Base-by-base conservation (phyloP, 2,329 filamentous ascomycete species). In the Fusarium sarcochroum region DNA sequence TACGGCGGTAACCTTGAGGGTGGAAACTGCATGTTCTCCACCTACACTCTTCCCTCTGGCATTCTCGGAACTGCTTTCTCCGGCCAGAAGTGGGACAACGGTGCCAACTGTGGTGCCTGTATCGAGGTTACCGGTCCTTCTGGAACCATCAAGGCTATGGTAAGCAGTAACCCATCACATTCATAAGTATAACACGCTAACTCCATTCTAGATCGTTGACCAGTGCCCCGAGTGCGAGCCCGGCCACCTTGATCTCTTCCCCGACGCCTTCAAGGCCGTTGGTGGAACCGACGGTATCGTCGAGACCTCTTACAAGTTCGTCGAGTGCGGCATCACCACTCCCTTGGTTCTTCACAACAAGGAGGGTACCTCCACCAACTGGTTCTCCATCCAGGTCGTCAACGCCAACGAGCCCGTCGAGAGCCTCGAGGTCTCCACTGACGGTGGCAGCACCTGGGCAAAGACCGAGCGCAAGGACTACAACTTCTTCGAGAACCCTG, bases 41-140 rank as follows among this genome's bases (percentile, higher is more conserved):
- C 83, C 50, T 91, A 90, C 79, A 89, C 84, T 4, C 80, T 91
- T 25, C 89, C 89, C 8, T 80, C 84, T 13, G 80, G 81, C 14
- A 77, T 91, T 57, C 87, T 81, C 70, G 90, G 90, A 56, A 89
- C 88, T 11, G 90, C 90, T 3, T 83, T 89, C 49, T 87, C 89
- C 1, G 84, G 84, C 38, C 79, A 82, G 5, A 85, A 84, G 69
- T 92, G 90, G 90, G 77, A 83, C 50, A 78, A 75, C 52, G 82
- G 85, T 3, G 82, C 80, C 41, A 80, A 86, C 66, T 92, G 90
- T 72, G 90, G 90, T 67, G 80, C 83, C 20, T 92, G 90, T 67
- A 79, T 92, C 14, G 77, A 83, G 51, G 87, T 92, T 34, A 88
- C 83, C 4, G 86, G 87, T 1, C 85, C 84, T 6, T 81, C 76